Evolutionary conservation across 257 asterid species (phyloP).

Genomic region (Forsythia suspensa): DNA sequence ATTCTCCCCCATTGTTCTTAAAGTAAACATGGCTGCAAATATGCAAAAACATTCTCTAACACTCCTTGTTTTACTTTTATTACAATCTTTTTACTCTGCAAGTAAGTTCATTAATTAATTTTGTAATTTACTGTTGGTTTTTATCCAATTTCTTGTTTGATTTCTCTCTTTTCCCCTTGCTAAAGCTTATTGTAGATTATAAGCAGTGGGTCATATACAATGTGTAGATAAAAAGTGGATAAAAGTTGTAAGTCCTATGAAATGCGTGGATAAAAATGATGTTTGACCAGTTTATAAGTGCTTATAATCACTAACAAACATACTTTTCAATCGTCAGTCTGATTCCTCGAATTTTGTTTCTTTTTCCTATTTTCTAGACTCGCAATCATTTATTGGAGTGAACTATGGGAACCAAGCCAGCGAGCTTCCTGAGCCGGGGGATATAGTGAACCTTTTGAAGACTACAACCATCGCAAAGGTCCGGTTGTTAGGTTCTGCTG

Average conservation of each 20-base stretch:
- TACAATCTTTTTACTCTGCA: neutral
- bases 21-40: neutral
- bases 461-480: slow-evolving; percentile 53
- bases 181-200: no score
- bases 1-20: neutral
- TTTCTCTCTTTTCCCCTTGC: neutral
- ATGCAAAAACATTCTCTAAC: neutral
- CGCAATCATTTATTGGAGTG: slow-evolving; percentile 81
- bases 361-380: slow-evolving; percentile 29
- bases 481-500: slow-evolving; percentile 75
- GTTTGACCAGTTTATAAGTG: no score
- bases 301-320: no score
- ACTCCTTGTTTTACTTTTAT: neutral
- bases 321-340: no score
- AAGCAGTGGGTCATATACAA: no score
- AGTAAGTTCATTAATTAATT: neutral
- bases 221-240: no score
- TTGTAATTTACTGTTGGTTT: no score
- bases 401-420: slow-evolving; percentile 85
- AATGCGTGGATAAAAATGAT: no score
- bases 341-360: neutral
- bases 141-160: neutral
- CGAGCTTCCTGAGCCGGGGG: slow-evolving; percentile 69
- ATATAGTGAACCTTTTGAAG: slow-evolving; percentile 12
- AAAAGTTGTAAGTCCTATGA: no score